Evolutionary conservation across 352 stramenopile genomes (phyloP).

Genomic region (Phytopythium ostracodes): DNA sequence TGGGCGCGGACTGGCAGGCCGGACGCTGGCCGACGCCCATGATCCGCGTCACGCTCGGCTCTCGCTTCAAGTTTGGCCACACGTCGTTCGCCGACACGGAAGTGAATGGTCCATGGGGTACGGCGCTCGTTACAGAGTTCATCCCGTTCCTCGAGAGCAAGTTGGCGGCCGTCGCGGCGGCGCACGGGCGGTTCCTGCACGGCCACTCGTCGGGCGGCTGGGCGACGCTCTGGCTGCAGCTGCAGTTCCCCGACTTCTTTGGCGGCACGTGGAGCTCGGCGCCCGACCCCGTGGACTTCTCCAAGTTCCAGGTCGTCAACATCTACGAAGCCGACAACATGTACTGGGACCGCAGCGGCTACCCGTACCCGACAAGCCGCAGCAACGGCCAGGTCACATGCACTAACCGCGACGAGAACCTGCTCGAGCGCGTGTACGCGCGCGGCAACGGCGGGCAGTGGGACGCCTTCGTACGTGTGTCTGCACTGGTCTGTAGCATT

Average conservation of each 20-base stretch:
- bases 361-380: slow-evolving; percentile 54
- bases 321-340: slow-evolving; percentile 72
- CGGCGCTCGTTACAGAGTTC: slow-evolving; percentile 63
- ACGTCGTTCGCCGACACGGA: slow-evolving; percentile 72
- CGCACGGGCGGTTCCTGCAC: slow-evolving; percentile 52
- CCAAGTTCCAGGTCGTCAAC: slow-evolving; percentile 57
- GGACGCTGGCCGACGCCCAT: slow-evolving; percentile 56
- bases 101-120: slow-evolving; percentile 60
- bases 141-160: slow-evolving; percentile 60
- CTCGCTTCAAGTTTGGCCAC: slow-evolving; percentile 71
- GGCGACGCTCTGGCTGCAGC: slow-evolving; percentile 67
- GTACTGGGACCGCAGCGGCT: slow-evolving; percentile 63
- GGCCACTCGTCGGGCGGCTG: slow-evolving; percentile 71
- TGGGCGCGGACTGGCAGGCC: slow-evolving; percentile 52
- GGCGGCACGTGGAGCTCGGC: slow-evolving; percentile 72
- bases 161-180: slow-evolving; percentile 29
- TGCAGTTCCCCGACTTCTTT: slow-evolving; percentile 72
- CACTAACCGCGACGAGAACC: slow-evolving; percentile 70
- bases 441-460: slow-evolving; percentile 73
- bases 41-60: slow-evolving; percentile 69
- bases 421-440: slow-evolving; percentile 57
- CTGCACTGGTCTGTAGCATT: not conserved
- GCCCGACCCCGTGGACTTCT: slow-evolving; percentile 70
- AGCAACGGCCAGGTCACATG: slow-evolving; percentile 41
- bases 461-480: slow-evolving; percentile 68